These are phyloP conservation scores for Tylopilus sp. DNA, from an alignment of 768 basidiomycete genomes.

Conservation along the genomic window DNA sequence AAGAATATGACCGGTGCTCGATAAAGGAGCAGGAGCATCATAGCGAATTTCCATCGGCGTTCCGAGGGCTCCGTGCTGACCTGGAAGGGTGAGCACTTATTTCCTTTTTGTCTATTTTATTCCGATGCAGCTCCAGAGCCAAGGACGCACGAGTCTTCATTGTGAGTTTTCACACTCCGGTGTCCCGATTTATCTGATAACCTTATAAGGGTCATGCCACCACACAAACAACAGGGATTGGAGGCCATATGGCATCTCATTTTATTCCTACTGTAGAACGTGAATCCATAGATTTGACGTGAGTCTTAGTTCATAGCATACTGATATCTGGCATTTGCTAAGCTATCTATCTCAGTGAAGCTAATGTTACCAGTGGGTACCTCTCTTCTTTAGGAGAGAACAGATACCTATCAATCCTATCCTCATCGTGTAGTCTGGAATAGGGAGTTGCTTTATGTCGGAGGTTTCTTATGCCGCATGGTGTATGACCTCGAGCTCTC, in stretches of 20 bases:
- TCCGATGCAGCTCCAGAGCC: neutral
- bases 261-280: neutral
- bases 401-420: too few species aligned
- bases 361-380: neutral
- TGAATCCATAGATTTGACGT: neutral
- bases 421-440: neutral
- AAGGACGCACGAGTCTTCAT: neutral
- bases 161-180: neutral
- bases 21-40: neutral
- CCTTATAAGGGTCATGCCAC: conserved; percentile 21
- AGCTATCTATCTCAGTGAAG: neutral
- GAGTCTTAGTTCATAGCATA: neutral
- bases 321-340: neutral
- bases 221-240: neutral
- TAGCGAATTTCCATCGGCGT: neutral
- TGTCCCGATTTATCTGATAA: neutral
- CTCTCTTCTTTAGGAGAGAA: too few species aligned
- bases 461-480: neutral
- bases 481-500: neutral
- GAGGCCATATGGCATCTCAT: neutral
- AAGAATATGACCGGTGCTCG: neutral
- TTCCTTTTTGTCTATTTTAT: neutral
- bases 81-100: neutral
- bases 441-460: neutral
- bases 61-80: neutral